Evolutionary conservation across 192 early-diverging fungal genomes (phyloP).

Genomic region (Coemansia pectinata): DNA sequence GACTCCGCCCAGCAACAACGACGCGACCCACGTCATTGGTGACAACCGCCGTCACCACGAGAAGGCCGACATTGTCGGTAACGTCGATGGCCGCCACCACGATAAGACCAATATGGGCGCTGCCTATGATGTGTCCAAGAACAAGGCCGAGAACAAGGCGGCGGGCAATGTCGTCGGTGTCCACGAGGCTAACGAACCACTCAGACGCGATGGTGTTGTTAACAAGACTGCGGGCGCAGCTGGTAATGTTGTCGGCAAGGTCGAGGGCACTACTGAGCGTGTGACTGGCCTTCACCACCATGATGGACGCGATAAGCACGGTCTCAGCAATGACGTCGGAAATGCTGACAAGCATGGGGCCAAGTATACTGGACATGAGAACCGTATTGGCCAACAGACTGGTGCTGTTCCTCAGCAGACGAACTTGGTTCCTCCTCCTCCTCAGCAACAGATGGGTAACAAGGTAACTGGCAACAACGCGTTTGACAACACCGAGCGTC

Average conservation of each 20-base stretch:
- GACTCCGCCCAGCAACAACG: slow-evolving; percentile 1
- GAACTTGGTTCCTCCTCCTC: not conserved
- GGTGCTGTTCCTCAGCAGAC: not conserved
- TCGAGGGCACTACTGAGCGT: not conserved
- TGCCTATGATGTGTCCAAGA: not conserved
- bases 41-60: not conserved
- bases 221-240: not conserved
- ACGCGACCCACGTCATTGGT: not conserved
- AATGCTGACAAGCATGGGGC: not conserved
- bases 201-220: not conserved
- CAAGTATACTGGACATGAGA: not conserved
- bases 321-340: not conserved
- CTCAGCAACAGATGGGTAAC: not conserved
- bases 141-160: no score
- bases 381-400: not conserved
- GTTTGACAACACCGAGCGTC: not conserved
- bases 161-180: not conserved
- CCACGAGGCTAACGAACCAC: not conserved
- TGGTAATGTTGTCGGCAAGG: not conserved
- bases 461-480: not conserved
- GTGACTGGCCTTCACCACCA: not conserved
- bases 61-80: not conserved
- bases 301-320: not conserved
- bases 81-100: not conserved
- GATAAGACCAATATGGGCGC: not conserved